phyloP scores from a whole-genome alignment of 805 yeast species.

The Candida succiphila region DNA sequence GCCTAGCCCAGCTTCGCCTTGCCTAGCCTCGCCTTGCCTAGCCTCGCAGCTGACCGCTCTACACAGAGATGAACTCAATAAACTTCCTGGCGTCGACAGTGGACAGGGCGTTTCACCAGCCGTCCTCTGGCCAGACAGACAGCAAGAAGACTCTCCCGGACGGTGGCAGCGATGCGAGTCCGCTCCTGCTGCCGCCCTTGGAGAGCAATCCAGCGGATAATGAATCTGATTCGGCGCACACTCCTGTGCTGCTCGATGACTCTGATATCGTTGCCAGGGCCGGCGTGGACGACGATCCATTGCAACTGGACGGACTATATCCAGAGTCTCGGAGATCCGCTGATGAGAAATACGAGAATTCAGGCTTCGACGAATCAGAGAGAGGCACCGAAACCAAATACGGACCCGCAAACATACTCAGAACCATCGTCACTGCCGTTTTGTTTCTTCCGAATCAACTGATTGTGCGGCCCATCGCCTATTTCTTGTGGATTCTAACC shows the following conservation, averaged over 20 bases:
- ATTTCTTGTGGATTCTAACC: slow-evolving; percentile 40
- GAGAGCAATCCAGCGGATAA: neutral
- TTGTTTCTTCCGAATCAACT: slow-evolving; percentile 40
- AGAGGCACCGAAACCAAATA: slow-evolving; percentile 4
- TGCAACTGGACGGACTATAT: neutral
- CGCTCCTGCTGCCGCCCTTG: no score
- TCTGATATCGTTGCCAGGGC: slow-evolving; percentile 13
- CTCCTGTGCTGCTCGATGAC: no score
- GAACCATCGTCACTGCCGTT: slow-evolving; percentile 18
- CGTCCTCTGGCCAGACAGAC: no score
- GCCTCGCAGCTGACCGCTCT: no score
- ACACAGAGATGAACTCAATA: slow-evolving; percentile 24
- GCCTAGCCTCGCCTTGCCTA: no score
- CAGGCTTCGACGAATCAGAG: slow-evolving; percentile 4
- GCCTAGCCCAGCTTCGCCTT: no score
- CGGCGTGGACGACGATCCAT: neutral
- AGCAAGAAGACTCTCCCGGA: no score
- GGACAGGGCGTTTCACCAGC: slow-evolving; percentile 18
- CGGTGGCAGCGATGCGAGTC: no score
- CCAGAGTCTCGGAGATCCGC: slow-evolving; percentile 1
- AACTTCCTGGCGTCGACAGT: slow-evolving; percentile 22
- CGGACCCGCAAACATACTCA: slow-evolving; percentile 4
- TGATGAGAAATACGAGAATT: slow-evolving; percentile 8
- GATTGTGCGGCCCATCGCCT: slow-evolving; percentile 40
- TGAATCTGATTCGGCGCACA: neutral